Evolutionary conservation across 257 asterid genomes (phyloP).

Genomic region (Haberlea rhodopensis): DNA sequence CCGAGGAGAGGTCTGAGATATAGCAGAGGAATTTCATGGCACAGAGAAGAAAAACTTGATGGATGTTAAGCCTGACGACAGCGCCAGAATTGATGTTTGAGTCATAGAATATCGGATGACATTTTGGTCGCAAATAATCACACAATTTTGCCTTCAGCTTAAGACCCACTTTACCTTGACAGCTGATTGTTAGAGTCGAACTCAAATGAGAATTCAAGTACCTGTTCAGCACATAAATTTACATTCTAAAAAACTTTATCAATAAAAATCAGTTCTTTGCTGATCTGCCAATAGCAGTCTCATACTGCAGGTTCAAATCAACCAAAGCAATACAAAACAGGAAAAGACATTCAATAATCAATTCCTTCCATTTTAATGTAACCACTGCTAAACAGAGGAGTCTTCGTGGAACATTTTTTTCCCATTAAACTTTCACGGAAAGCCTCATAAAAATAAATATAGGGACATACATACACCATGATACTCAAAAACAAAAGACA

Average conservation of each 20-base stretch:
- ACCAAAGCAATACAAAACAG: not conserved
- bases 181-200: constrained; percentile 62
- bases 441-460: not conserved
- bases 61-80: constrained; percentile 81
- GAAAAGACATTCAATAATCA: not conserved
- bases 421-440: not conserved
- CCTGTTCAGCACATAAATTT: constrained; percentile 42
- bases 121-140: constrained; percentile 65
- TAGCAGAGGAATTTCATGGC: constrained; percentile 84
- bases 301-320: not conserved
- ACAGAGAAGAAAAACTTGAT: constrained; percentile 72
- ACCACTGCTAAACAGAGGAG: not conserved
- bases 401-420: not conserved
- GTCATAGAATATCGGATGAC: constrained; percentile 82
- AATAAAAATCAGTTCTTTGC: not conserved
- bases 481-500: not conserved
- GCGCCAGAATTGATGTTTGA: constrained; percentile 70
- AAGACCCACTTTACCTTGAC: constrained; percentile 49
- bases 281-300: not conserved
- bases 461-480: not conserved
- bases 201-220: constrained; percentile 58
- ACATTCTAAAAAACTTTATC: not conserved
- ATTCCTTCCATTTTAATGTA: not conserved
- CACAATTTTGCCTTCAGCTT: constrained; percentile 54
- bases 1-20: constrained; percentile 41